Evolutionary conservation across 345 rosid species (phyloP).

Genomic region (Leavenworthia alabamica): DNA sequence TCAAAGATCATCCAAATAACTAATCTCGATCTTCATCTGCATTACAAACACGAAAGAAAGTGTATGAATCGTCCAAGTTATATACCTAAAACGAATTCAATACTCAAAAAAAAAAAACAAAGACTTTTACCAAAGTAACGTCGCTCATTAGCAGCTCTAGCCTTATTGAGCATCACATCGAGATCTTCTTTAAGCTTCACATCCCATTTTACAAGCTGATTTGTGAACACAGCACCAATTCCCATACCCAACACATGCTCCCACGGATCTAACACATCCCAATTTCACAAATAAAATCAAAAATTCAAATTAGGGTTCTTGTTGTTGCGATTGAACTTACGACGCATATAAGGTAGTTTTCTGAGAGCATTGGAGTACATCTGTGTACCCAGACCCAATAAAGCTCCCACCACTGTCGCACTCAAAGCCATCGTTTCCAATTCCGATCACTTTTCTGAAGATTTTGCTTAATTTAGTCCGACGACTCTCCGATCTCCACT

Average conservation of each 20-base stretch:
- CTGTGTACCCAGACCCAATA: slow-evolving; percentile 89
- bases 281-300: not conserved
- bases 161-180: slow-evolving; percentile 83
- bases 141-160: slow-evolving; percentile 96
- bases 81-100: no score
- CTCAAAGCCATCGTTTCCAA: slow-evolving; percentile 57
- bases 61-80: no score
- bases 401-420: slow-evolving; percentile 74
- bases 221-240: slow-evolving; percentile 71
- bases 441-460: slow-evolving; percentile 13
- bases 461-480: not conserved
- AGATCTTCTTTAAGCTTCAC: slow-evolving; percentile 74
- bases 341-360: slow-evolving; percentile 94
- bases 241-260: slow-evolving; percentile 93
- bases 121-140: no score
- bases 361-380: slow-evolving; percentile 95
- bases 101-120: no score
- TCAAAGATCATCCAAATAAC: no score
- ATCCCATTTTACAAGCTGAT: slow-evolving; percentile 91
- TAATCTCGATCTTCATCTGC: no score
- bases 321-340: slow-evolving; percentile 31
- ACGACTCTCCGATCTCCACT: no score
- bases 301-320: not conserved
- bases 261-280: slow-evolving; percentile 76
- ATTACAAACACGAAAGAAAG: no score